These are phyloP conservation scores for Cenchrus purpureus DNA, from an alignment of 176 grass and related monocot species.

Conservation along the genomic window DNA sequence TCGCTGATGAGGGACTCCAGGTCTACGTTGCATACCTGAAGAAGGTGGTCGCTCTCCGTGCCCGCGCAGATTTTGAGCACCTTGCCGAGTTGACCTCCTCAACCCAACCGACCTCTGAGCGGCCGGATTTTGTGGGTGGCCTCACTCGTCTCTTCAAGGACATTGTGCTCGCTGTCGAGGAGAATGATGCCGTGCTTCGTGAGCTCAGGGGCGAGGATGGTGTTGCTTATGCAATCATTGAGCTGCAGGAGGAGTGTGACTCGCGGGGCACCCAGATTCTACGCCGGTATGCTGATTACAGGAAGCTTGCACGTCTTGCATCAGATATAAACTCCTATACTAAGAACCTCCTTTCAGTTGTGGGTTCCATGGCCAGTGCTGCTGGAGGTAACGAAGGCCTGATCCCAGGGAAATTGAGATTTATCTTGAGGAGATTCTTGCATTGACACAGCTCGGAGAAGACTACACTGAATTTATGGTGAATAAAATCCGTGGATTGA, in stretches of 20 bases:
- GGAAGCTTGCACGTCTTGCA: constrained; percentile 62
- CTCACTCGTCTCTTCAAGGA: constrained; percentile 89
- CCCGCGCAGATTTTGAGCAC: constrained; percentile 84
- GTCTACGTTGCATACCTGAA: constrained; percentile 87
- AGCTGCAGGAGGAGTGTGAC: constrained; percentile 97
- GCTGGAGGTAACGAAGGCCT: constrained; percentile 62
- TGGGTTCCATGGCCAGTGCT: constrained; percentile 50
- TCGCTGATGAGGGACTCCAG: constrained; percentile 79
- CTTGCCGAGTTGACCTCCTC: constrained; percentile 54
- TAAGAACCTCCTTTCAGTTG: constrained; percentile 76
- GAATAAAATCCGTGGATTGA: constrained; percentile 79
- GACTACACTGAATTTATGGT: constrained; percentile 96
- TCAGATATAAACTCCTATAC: constrained; percentile 92
- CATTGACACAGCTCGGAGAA: constrained; percentile 89
- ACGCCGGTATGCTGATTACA: constrained; percentile 71
- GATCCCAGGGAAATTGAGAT: constrained; percentile 80
- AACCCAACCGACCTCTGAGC: constrained; percentile 36
- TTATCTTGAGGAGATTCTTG: constrained; percentile 89
- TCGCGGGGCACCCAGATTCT: constrained; percentile 84
- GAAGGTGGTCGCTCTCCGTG: constrained; percentile 75
- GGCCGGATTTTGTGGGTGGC: constrained; percentile 77
- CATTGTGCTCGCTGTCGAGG: constrained; percentile 84
- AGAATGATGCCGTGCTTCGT: constrained; percentile 81
- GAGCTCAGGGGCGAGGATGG: constrained; percentile 83
- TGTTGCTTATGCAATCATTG: constrained; percentile 79